Base-by-base conservation (phyloP, 2,329 filamentous ascomycete species). In the Tolypocladium ophioglossoides region DNA sequence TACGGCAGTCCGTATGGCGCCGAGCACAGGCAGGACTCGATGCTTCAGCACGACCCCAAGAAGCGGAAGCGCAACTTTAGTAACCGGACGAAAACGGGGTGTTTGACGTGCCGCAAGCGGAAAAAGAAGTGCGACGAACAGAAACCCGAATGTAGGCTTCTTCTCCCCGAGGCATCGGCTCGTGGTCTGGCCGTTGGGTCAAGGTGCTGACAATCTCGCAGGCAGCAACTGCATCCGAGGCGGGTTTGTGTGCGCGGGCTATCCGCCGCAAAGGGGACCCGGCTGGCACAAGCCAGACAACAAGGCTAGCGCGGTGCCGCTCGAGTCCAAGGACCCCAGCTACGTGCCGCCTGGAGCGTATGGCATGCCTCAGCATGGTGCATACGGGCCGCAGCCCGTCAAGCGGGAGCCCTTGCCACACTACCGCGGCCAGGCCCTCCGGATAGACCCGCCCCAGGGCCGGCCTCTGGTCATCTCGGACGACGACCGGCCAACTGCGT, bases 101-200 rank as follows among this genome's bases (percentile, higher is more conserved):
- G 92, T 69, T 83, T 95, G 71, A 97, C 92, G 7, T 97, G 92
- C 68, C 81, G 92, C 56, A 83, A 83, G 66, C 82, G 92, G 56
- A 97, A 97, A 79, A 97, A 97, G 83, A 97, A 97, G 72, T 97
- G 94, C 66, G 92, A 97, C 67, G 94, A 97, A 74, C 82, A 81
- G 53, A 95, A 95, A 69, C 94, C 94, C 30, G 84, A 90, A 70
- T 97, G 94, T 95, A 77, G 78, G 87, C 77, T 16, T 11, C 53
- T 24, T 20, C 40, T 20, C 37, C 37, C 38, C 32, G 37, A 35
- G 38, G n/a, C 37, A n/a, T 12, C 44, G 44, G 44, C 44, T 24
- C 12, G 10, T 48, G 5, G 30, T 32, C 2, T 32, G 27, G 18
- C n/a, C 39, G 30, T 48, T 37, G 40, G 53, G 47, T 30, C 32